Evolutionary conservation across 23 red algal genomes (phyloP).

Genomic region (Gracilaria domingensis): DNA sequence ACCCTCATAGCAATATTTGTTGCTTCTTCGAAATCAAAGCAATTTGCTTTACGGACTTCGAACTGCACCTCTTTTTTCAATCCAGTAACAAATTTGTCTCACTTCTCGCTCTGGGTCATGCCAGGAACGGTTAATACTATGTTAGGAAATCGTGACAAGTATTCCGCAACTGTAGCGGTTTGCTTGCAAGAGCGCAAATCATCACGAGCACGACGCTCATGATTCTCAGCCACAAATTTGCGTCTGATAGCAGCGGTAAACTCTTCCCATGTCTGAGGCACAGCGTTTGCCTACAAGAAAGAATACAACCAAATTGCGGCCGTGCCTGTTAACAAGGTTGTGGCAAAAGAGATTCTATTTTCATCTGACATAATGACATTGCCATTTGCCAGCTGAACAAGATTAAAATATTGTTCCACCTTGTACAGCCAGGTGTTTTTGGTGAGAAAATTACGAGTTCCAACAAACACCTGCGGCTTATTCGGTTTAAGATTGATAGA

Average conservation of each 20-base stretch:
- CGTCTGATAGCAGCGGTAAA: neutral
- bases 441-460: too few relatives aligned
- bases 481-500: too few relatives aligned
- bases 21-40: neutral
- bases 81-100: constrained; percentile 17
- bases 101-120: constrained; percentile 6
- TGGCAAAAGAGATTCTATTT: too few relatives aligned
- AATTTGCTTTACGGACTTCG: neutral
- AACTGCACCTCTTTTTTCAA: neutral
- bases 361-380: too few relatives aligned
- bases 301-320: constrained; percentile 38
- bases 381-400: too few relatives aligned
- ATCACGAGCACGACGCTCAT: constrained; percentile 30
- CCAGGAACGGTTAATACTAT: constrained; percentile 23
- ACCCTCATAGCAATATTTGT: neutral
- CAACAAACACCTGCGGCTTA: too few relatives aligned
- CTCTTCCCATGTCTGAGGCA: constrained; percentile 13
- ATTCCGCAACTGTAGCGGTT: constrained; percentile 9
- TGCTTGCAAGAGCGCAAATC: constrained; percentile 3
- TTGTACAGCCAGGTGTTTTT: too few relatives aligned
- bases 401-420: too few relatives aligned
- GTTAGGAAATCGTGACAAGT: constrained; percentile 24
- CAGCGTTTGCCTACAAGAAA: neutral
- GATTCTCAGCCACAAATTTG: constrained; percentile 24
- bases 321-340: constrained; percentile 31